Evolutionary conservation across 257 asterid genomes (phyloP).

Genomic region (Vinca minor): DNA sequence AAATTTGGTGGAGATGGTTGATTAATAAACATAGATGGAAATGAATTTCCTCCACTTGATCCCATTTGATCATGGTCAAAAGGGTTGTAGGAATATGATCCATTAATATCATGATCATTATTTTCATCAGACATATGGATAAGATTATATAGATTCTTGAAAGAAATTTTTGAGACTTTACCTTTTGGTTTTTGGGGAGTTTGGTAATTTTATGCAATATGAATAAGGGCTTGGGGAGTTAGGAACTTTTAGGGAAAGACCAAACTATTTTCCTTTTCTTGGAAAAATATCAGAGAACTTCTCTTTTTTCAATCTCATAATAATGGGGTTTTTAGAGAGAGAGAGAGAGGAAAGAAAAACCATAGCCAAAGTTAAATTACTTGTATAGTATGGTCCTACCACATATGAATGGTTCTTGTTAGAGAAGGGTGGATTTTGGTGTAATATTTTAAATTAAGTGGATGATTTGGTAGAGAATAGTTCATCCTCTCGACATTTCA

Average conservation of each 20-base stretch:
- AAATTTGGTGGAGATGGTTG: constrained; percentile 32
- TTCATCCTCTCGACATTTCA: too few species aligned
- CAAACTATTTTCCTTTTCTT: neutral
- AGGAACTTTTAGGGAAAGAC: constrained; percentile 14
- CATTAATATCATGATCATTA: too few species aligned
- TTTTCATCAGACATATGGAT: constrained; percentile 41
- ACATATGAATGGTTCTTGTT: constrained; percentile 16
- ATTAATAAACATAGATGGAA: constrained; percentile 36
- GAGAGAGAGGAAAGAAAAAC: neutral
- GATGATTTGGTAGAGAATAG: constrained; percentile 11
- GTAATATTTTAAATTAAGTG: too few species aligned
- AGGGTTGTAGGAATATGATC: constrained; percentile 20
- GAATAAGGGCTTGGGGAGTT: too few species aligned
- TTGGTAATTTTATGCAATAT: constrained; percentile 14
- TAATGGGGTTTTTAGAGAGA: too few species aligned
- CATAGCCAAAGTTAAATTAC: neutral
- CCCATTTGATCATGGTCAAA: constrained; percentile 32
- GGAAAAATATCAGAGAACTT: constrained; percentile 10
- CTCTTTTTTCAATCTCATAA: neutral
- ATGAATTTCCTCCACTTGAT: constrained; percentile 32
- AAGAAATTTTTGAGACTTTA: neutral
- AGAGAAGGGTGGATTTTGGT: constrained; percentile 11
- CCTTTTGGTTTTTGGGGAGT: neutral
- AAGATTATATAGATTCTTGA: constrained; percentile 2
- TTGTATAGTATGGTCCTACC: constrained; percentile 11